A percentile compares a stretch with the other conserved stretches of the same genome.
phyloP scores from a whole-genome alignment of 768 basidiomycete species.

The Rhodosporidiobolus sp. region DNA sequence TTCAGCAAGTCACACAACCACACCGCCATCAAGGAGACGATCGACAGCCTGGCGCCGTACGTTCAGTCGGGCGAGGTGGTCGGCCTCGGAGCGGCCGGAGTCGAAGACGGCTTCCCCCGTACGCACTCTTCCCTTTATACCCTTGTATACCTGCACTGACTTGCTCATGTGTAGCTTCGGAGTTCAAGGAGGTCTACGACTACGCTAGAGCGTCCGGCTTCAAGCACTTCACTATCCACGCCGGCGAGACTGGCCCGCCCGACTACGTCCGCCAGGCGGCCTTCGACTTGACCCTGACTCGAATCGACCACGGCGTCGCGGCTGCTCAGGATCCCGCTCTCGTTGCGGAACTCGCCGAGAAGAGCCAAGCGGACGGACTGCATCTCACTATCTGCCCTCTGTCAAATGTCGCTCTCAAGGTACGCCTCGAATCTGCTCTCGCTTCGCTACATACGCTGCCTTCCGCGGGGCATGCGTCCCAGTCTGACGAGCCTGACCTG shows the following conservation, averaged over 20 bases:
- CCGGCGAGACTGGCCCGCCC: conserved; percentile 41
- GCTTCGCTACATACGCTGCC: too few species aligned
- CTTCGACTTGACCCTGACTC: conserved; percentile 21
- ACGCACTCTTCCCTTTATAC: background rate
- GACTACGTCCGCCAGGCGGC: conserved; percentile 23
- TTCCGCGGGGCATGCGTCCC: too few species aligned
- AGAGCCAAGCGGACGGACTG: background rate
- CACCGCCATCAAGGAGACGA: conserved; percentile 25
- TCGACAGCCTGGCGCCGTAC: conserved; percentile 29
- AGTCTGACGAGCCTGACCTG: too few species aligned
- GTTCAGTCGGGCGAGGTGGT: conserved; percentile 27
- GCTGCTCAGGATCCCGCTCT: conserved; percentile 35
- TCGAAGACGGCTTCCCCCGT: conserved; percentile 29
- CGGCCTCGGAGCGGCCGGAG: conserved; percentile 36
- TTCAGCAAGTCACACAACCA: conserved; percentile 26
- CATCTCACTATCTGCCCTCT: conserved; percentile 41
- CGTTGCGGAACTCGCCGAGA: conserved; percentile 25
- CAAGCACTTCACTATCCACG: conserved; percentile 36
- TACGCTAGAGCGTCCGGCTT: conserved; percentile 34
- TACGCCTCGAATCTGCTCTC: too few species aligned
- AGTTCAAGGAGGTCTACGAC: conserved; percentile 34
- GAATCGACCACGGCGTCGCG: conserved; percentile 40
- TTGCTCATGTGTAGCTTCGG: conserved; percentile 3
- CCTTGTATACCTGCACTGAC: too few species aligned
- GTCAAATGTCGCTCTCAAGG: conserved; percentile 30